Conservation (phyloP, 1,284 basidiomycete species). For the Schizophyllum amplum region DNA sequence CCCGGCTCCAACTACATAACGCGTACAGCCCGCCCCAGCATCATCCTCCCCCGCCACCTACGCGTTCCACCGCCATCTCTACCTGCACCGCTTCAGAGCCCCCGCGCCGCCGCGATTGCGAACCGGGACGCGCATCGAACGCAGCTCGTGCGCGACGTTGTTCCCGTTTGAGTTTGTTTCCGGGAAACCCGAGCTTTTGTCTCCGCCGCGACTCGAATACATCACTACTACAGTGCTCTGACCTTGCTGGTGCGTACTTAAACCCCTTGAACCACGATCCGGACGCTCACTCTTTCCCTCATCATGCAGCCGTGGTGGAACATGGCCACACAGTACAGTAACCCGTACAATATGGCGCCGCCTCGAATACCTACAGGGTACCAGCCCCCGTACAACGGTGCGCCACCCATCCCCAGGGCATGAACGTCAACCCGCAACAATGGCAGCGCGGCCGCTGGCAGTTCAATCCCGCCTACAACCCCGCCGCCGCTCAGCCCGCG, state of each 20-base stretch:
- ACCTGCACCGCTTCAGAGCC: background rate
- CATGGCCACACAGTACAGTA: too few species aligned
- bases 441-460: conserved; percentile 43
- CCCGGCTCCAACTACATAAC: background rate
- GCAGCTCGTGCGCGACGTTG: background rate
- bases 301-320: background rate
- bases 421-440: conserved; percentile 31
- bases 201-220: background rate
- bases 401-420: conserved; percentile 37
- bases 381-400: conserved; percentile 32
- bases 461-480: conserved; percentile 36
- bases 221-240: background rate
- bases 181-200: background rate
- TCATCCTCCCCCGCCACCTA: background rate
- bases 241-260: background rate
- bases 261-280: background rate
- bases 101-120: background rate
- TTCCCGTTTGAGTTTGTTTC: background rate
- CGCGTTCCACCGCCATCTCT: background rate
- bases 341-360: background rate
- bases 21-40: background rate
- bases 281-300: background rate
- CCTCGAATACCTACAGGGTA: conserved; percentile 10
- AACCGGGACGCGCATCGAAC: background rate
- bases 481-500: conserved; percentile 13